Evolutionary conservation across 108 stramenopile species (phyloP), one percentile per base, ranked within the genome.

Genomic region (Cyclotella sp.): DNA sequence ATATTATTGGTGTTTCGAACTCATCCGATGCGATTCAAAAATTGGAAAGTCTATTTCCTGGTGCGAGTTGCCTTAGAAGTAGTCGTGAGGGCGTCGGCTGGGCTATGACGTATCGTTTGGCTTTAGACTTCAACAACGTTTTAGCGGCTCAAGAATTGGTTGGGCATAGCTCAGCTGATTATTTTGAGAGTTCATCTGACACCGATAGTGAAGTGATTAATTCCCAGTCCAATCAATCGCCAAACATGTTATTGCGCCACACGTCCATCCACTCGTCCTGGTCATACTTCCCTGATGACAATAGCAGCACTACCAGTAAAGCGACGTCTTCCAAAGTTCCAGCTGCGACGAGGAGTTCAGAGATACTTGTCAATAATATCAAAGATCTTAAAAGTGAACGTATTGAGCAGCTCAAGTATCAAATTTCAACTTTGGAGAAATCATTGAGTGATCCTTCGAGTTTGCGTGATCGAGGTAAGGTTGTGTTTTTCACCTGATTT

Each of bases 381-480:
- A 8, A 46, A 53, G 63, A 54, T 34, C 22, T 43, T 16, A 24
- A 53, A 16, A 54, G 51, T 42, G 27, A 54, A 34, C 41, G 68
- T 24, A 70, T 70, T 34, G 61, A 75, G 47, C 57, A 79, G 44
- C 69, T 93, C 47, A 71, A 90, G 59, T 73, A 79, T 73, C 78
- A 83, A 46, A 86, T 91, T 59, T 42, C 81, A 5, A 45, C 81
- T 24, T 62, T 93, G 46, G 73, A 88, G 64, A 64, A 68, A 18
- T 79, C 84, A 63, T 66, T 93, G 47, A 78, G 77, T 26, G 87
- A 90, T 79, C 84, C 85, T 13, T 75, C 46, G 0, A 85, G 90
- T 68, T 86, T 87, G 34, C 81, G 91, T 53, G 73, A 81, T 72
- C 47, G 77, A 45, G 63, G 44, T 64, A 45, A 45, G n/a, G 28